Evolutionary conservation across 179 eudicot species (phyloP), one percentile per base, ranked within the genome.

Genomic region (Silene noctiflora): DNA sequence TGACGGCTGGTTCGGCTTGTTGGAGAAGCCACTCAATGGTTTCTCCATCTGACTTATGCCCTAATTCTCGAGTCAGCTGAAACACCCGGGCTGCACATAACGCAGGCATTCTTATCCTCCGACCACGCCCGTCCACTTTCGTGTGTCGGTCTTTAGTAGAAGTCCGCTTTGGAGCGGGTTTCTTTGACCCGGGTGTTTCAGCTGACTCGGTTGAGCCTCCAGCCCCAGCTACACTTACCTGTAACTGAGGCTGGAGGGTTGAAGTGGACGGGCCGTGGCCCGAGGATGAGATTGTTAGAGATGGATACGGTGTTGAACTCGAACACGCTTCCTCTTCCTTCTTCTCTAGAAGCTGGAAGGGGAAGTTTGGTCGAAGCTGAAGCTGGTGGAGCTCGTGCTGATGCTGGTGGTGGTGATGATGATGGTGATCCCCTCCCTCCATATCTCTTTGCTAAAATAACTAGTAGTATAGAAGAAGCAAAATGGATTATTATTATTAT

Each of bases 361-460:
- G 88, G 83, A 85, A 85, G 27, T 80, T 85, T 0, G 84, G 88
- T 0, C 88, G 81, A 19, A 76, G 88, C 0, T 79, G 83, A 25
- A 70, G 81, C 1, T 81, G 76, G 0, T 77, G 78, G 0, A 60
- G 80, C 1, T 76, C 71, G 0, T 42, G 77, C 3, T 80, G 77
- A 1, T 60, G 75, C 58, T 72, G 84, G 2, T 78, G 81, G 24
- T 86, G 83, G 74, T 83, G 87, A 1, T 79, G 83, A 14, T 83
- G 88, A 72, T 76, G 81, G 20, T 81, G 89, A 73, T 89, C 92
- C 66, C 87, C 87, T 71, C 93, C 92, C 21, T 91, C 97, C 97
- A 91, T 91, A 91, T 91, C 77, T 12, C 10, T 9, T 4, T 35
- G 42, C 42, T 35, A 59, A 21, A 35, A 21, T 14, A 60, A 70